Conservation (phyloP, 169 alveolate genomes). For the Neospora caninum region DNA sequence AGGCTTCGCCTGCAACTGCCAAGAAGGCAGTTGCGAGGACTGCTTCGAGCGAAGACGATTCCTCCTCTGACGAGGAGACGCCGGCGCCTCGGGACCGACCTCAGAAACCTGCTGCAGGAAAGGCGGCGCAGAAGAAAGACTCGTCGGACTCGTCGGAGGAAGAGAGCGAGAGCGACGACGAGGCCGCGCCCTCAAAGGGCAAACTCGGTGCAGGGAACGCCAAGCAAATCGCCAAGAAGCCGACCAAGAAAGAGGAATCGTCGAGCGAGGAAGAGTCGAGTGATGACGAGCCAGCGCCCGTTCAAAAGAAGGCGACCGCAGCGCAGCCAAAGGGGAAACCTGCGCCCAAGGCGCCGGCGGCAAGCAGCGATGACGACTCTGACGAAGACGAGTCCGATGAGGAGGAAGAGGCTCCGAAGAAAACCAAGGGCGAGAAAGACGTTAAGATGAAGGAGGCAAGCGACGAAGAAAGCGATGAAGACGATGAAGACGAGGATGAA, state of each 20-base stretch:
- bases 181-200: not conserved
- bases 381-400: constrained; percentile 21
- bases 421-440: not conserved
- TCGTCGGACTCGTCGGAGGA: not conserved
- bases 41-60: not conserved
- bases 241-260: not conserved
- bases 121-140: not conserved
- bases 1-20: not conserved
- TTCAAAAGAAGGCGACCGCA: not conserved
- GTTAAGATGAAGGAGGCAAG: not conserved
- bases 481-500: not conserved
- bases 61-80: not conserved
- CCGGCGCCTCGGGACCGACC: not conserved
- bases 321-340: not conserved
- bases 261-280: not conserved
- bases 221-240: not conserved
- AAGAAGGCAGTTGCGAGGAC: not conserved
- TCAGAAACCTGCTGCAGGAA: not conserved
- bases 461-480: not conserved
- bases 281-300: not conserved
- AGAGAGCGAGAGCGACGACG: not conserved
- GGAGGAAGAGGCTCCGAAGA: not conserved
- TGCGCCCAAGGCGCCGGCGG: not conserved
- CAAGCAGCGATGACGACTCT: not conserved
- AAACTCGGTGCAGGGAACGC: not conserved